Evolutionary conservation across 441 rosid genomes (phyloP), one percentile per base, ranked within the genome.

Genomic region (California macrophylla): DNA sequence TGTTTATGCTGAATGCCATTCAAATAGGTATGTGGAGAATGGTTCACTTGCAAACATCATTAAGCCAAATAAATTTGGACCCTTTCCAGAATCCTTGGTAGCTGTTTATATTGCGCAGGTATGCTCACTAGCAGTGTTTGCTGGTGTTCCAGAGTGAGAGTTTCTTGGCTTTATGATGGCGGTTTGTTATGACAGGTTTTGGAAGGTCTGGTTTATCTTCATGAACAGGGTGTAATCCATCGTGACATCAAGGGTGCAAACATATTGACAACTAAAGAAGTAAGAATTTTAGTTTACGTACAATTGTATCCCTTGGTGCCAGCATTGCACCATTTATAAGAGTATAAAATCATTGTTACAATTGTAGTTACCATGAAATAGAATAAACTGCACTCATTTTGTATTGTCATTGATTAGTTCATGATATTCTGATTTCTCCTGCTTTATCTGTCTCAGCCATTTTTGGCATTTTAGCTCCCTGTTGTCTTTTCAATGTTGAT

Each of bases 1-100:
- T 38, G 13, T 38, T 38, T 38, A 38, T 38, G 45, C 13, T 10
- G 62, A 70, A 61, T 75, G 30, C 66, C 76, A 66, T 69, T 78
- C 71, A 68, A 77, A 40, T 77, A 95, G 99, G 87, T 92, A 92
- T 50, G 99, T 90, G 76, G 99, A 95, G 86, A 95, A 95, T 83
- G 99, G 99, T 60, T 95, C 99, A n/a, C 96, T 95, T 75, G 99
- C 99, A 50, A 95, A 92, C 79, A 95, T 95, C 69, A 92, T 95
- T 67, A 95, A 92, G 86, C 99, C 99, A 71, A 95, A 92, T 79
- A 95, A 92, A 72, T 95, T 95, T 78, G 98, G 99, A 71, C 99
- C 99, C 69, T 89, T 95, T 74, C 99, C 99, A 26, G 99, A 95
- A 74, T 89, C 97, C 6, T 78, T 95, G 85, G 99, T 95, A 77